phyloP scores from a whole-genome alignment of 2,329 filamentous ascomycete genomes.

The Paraconiothyrium sp. region DNA sequence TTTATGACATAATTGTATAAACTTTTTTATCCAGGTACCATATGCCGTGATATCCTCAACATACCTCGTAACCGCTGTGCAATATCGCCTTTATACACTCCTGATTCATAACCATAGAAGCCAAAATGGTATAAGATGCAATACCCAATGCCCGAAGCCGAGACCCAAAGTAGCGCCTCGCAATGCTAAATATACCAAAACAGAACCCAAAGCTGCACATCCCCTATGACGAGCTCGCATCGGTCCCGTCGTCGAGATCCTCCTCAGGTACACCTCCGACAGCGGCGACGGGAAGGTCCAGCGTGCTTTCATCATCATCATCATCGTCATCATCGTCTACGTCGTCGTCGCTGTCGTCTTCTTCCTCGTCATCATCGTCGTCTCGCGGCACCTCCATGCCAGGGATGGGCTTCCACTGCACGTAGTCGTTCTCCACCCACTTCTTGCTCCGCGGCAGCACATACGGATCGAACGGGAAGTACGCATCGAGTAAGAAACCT shows the following conservation, averaged over 20 bases:
- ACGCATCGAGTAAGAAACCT: conserved; percentile 87
- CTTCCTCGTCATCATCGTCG: conserved; percentile 55
- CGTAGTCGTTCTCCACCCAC: conserved; percentile 76
- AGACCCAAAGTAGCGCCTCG: conserved; percentile 9
- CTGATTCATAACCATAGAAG: no score
- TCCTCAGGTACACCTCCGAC: neutral
- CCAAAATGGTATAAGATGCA: conserved; percentile 5
- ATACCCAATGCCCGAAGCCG: neutral
- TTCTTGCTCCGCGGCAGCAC: conserved; percentile 84
- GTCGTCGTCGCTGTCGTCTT: conserved; percentile 41
- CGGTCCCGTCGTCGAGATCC: conserved; percentile 18
- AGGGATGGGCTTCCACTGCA: conserved; percentile 49
- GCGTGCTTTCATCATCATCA: conserved; percentile 18
- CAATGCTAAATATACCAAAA: conserved; percentile 11
- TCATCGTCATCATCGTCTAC: conserved; percentile 32
- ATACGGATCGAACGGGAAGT: conserved; percentile 98
- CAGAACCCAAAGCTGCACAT: conserved; percentile 8
- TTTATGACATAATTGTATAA: neutral
- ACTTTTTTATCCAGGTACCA: conserved; percentile 15
- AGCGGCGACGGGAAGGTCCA: neutral
- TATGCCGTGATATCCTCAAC: conserved; percentile 5
- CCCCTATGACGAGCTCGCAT: conserved; percentile 17
- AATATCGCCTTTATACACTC: no score
- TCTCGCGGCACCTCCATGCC: conserved; percentile 55
- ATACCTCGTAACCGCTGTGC: neutral